phyloP scores from a whole-genome alignment of 2,329 filamentous ascomycete species.

The Juglanconis juglandina region DNA sequence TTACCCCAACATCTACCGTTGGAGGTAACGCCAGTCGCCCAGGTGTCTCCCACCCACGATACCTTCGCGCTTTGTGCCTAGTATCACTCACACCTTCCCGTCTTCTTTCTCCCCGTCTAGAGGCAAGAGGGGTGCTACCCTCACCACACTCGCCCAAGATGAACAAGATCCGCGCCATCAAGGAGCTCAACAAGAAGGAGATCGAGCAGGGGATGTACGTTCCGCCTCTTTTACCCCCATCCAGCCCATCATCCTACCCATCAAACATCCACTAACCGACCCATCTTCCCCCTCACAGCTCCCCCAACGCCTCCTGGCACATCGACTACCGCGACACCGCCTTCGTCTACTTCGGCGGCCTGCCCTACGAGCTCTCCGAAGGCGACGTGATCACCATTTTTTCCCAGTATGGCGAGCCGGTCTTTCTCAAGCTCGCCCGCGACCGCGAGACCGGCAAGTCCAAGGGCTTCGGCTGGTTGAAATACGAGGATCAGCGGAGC shows the following conservation, averaged over 20 bases:
- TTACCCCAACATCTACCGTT: no score
- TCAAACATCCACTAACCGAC: conserved; percentile 21
- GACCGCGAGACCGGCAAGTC: conserved; percentile 97
- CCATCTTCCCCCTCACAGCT: conserved; percentile 41
- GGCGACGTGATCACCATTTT: conserved; percentile 96
- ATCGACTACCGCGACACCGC: conserved; percentile 94
- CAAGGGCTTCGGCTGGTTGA: conserved; percentile 90
- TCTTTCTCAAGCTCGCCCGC: conserved; percentile 85
- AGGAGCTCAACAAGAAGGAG: conserved; percentile 89
- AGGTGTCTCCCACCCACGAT: no score
- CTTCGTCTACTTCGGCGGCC: conserved; percentile 91
- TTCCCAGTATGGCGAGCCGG: conserved; percentile 93
- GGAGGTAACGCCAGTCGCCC: no score
- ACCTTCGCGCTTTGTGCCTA: not conserved
- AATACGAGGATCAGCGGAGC: conserved; percentile 97
- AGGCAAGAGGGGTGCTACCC: not conserved
- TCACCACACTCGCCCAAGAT: conserved; percentile 46
- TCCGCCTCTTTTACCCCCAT: not conserved
- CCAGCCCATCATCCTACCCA: not conserved
- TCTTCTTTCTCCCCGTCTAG: not conserved
- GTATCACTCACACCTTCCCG: not conserved
- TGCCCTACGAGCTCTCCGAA: conserved; percentile 89
- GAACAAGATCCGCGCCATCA: conserved; percentile 92
- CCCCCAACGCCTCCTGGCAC: conserved; percentile 90
- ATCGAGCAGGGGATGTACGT: conserved; percentile 81